Evolutionary conservation across 1,284 basidiomycete genomes (phyloP).

Genomic region (Kalmanozyma brasiliensis): DNA sequence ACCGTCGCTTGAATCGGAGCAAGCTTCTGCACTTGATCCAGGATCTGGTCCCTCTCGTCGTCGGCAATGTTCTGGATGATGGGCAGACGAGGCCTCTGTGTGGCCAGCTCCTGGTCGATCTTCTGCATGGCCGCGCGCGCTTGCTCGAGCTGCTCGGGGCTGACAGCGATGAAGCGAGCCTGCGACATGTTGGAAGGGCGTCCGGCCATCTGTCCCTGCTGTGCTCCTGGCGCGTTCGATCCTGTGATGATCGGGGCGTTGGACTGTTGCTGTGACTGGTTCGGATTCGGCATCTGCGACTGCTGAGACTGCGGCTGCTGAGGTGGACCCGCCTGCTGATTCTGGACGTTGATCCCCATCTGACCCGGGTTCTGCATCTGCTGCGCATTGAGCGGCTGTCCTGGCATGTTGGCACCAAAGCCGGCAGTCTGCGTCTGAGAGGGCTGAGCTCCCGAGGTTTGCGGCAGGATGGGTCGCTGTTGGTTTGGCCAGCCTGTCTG

Average conservation of each 20-base stretch:
- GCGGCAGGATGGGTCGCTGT: conserved; percentile 26
- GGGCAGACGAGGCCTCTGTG: conserved; percentile 51
- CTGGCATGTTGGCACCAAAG: conserved; percentile 22
- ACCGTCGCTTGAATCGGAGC: conserved; percentile 59
- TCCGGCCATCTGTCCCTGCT: conserved; percentile 29
- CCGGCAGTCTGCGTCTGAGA: conserved; percentile 24
- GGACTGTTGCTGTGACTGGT: conserved; percentile 20
- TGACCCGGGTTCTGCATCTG: conserved; percentile 24
- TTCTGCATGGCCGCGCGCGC: conserved; percentile 51
- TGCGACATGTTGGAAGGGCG: conserved; percentile 46
- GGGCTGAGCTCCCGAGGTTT: conserved; percentile 26
- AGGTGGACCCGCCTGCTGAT: conserved; percentile 18
- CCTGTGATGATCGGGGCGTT: conserved; percentile 2
- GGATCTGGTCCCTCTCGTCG: conserved; percentile 53
- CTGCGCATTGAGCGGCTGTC: conserved; percentile 14
- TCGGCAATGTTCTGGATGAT: conserved; percentile 60
- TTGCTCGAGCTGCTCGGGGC: conserved; percentile 58
- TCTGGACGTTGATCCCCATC: conserved; percentile 10
- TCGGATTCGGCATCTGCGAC: conserved; percentile 31
- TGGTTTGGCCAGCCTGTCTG: conserved; percentile 37
- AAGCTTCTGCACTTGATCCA: conserved; percentile 59
- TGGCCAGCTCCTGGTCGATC: conserved; percentile 54
- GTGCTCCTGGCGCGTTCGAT: conserved; percentile 11
- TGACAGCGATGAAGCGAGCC: conserved; percentile 51
- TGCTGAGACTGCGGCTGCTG: conserved; percentile 33